phyloP scores from a whole-genome alignment of 805 yeast genomes.

The Kodamaea kaohsiungensis region DNA sequence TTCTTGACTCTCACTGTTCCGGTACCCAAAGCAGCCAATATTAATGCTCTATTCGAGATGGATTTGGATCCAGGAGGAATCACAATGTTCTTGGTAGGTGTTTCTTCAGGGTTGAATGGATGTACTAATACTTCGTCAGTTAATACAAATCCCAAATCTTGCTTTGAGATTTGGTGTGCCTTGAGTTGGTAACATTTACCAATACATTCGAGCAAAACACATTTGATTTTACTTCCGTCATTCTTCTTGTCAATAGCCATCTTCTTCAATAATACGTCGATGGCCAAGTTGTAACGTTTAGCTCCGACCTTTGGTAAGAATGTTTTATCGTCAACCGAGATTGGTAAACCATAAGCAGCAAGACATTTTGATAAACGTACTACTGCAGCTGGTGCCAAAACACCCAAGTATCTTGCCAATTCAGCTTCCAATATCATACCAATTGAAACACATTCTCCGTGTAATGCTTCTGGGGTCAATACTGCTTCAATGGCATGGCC shows the following conservation, averaged over 20 bases:
- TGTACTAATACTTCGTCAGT: conserved; percentile 78
- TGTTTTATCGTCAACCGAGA: conserved; percentile 68
- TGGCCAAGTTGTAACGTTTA: conserved; percentile 64
- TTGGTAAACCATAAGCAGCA: conserved; percentile 83
- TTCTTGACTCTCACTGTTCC: conserved; percentile 85
- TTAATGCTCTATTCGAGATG: conserved; percentile 90
- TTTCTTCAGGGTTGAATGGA: conserved; percentile 44
- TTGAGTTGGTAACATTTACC: conserved; percentile 87
- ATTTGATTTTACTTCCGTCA: conserved; percentile 87
- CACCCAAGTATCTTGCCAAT: conserved; percentile 86
- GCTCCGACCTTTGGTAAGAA: conserved; percentile 66
- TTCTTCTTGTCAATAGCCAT: conserved; percentile 98
- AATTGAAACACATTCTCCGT: conserved; percentile 98
- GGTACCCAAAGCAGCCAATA: conserved; percentile 86
- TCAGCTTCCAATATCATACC: conserved; percentile 97
- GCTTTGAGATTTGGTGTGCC: conserved; percentile 83
- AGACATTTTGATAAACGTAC: conserved; percentile 84
- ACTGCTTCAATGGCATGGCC: conserved; percentile 99
- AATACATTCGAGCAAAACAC: conserved; percentile 78
- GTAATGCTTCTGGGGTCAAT: conserved; percentile 91
- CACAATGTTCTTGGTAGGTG: conserved; percentile 46
- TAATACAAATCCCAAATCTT: conserved; percentile 75
- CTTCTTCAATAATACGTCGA: conserved; percentile 69
- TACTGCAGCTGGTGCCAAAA: conserved; percentile 89
- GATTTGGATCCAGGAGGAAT: conserved; percentile 97